Conservation (phyloP, 176 grass and related monocot species). For the Zoysia japonica region DNA sequence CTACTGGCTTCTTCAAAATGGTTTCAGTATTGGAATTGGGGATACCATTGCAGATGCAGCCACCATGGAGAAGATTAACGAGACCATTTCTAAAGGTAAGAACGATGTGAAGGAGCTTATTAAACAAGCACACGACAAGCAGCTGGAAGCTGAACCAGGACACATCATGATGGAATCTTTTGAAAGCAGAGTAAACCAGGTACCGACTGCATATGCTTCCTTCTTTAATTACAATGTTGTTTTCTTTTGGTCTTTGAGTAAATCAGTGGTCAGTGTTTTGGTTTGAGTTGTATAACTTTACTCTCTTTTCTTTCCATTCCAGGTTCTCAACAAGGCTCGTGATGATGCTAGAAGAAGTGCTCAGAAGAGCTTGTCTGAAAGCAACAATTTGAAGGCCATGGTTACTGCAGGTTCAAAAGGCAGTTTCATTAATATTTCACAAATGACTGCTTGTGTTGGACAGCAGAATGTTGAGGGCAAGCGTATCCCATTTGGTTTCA, state of each 20-base stretch:
- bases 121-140: slow-evolving; percentile 63
- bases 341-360: slow-evolving; percentile 98
- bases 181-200: slow-evolving; percentile 97
- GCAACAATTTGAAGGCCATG: slow-evolving; percentile 99
- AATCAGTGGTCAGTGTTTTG: not conserved
- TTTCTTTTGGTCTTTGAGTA: slow-evolving; percentile 30
- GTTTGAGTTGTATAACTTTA: slow-evolving; percentile 11
- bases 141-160: slow-evolving; percentile 86
- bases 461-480: slow-evolving; percentile 99
- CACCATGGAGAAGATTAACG: slow-evolving; percentile 90
- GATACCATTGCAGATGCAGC: slow-evolving; percentile 93
- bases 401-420: slow-evolving; percentile 93
- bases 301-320: slow-evolving; percentile 44
- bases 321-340: slow-evolving; percentile 98
- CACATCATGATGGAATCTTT: slow-evolving; percentile 94
- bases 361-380: slow-evolving; percentile 95
- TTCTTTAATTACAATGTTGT: not conserved
- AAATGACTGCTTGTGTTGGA: slow-evolving; percentile 98
- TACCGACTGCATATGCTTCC: slow-evolving; percentile 26
- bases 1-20: slow-evolving; percentile 94
- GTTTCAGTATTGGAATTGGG: slow-evolving; percentile 96
- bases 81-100: slow-evolving; percentile 79
- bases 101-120: slow-evolving; percentile 93
- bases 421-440: slow-evolving; percentile 95
- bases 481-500: slow-evolving; percentile 93